Base-by-base conservation (phyloP, 805 yeast genomes). In the Brettanomyces anomalus region DNA sequence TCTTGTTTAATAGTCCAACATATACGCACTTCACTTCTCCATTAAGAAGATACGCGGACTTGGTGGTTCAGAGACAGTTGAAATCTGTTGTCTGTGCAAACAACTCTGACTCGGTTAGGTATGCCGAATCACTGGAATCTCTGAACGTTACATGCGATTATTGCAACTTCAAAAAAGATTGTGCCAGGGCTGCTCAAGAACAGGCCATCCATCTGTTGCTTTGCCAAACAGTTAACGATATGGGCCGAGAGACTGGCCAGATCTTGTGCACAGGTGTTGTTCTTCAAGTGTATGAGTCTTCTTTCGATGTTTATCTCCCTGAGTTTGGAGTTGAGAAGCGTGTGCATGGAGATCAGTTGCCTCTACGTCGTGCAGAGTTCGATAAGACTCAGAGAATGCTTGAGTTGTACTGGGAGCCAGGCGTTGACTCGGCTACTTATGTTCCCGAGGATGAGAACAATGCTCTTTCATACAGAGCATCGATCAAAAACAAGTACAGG, bases 341-440 rank as follows among this genome's bases (percentile, higher is more conserved):
- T 55, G 96, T 89, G 18, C 98, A 93, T 57, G 97, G 97, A 21
- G 98, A 93, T 64, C 97, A 93, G 64, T 69, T 93, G 43, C 97
- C 97, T 10, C 69, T 90, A 48, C 77, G 77, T 19, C 89, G 88
- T 61, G 97, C 97, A 4, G 97, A 93, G 61, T 93, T 84, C 60
- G 89, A 85, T 60, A 84, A 81, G 57, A 54, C 58, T 15, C 66
- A 73, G 34, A 72, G 86, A 37, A 64, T 78, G 8, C 70, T 90
- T 54, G 96, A 90, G 58, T 67, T 90, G 39, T 87, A 76, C 57
- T 90, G 98, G 98, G 94, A 87, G 61, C 78, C 77, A 41, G 90
- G 89, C n/a, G 76, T 84, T 42, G 97, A 90, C 60, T 76, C 95
- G 18, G 96, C 96, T 0, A 84, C 94, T 1, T 93, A 72, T 58